A percentile compares a stretch with the other conserved stretches of the same genome.
Conservation (phyloP, 768 basidiomycete species). For the Hericium erinaceus region DNA sequence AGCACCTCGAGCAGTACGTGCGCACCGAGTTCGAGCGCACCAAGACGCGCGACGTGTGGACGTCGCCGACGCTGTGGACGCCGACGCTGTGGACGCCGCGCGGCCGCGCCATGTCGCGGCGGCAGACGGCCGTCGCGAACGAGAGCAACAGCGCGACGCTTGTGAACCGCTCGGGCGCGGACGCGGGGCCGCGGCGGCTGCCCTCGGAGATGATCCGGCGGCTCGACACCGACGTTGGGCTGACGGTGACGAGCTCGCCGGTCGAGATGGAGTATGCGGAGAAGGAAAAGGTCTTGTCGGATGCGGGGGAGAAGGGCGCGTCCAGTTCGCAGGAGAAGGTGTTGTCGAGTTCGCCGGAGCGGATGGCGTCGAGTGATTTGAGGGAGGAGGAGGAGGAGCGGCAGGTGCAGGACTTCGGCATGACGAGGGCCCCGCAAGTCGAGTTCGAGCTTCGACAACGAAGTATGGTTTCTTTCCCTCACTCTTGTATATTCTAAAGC, state of each 20-base stretch:
- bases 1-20: neutral
- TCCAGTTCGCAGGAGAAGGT: too few species aligned
- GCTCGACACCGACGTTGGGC: neutral
- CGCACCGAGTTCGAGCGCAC: constrained; percentile 16
- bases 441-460: neutral
- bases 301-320: neutral
- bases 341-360: neutral
- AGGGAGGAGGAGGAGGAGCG: neutral
- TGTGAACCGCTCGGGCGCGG: neutral
- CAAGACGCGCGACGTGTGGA: neutral
- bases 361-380: neutral
- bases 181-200: neutral
- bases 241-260: neutral
- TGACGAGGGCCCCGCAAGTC: neutral
- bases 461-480: neutral
- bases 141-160: neutral
- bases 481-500: neutral
- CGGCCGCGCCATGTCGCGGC: neutral
- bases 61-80: neutral
- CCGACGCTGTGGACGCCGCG: neutral
- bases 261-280: neutral
- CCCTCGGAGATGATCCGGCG: neutral
- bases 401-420: too few species aligned
- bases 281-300: neutral
- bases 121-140: neutral